Percentiles rank a stretch among this genome's conserved stretches.
Conservation (phyloP, 2,329 filamentous ascomycete genomes). For the Hortaea werneckii region DNA sequence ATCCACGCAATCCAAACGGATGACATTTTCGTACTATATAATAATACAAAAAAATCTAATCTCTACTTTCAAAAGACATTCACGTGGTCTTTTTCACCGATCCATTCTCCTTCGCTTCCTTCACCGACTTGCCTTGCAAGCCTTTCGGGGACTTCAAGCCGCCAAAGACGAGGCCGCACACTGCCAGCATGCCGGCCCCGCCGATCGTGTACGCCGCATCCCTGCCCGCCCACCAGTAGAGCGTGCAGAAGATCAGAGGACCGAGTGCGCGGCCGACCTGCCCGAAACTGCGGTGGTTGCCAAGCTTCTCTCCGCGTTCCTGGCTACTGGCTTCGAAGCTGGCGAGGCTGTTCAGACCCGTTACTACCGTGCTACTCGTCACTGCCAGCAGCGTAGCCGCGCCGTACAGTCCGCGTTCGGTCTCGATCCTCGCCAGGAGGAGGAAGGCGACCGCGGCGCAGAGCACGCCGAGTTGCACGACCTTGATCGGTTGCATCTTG, state of each 20-base stretch:
- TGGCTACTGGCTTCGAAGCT: conserved; percentile 75
- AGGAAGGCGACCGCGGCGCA: conserved; percentile 72
- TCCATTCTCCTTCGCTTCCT: not conserved
- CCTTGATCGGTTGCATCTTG: conserved; percentile 67
- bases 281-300: conserved; percentile 68
- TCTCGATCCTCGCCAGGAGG: conserved; percentile 60
- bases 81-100: not conserved
- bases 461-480: conserved; percentile 68
- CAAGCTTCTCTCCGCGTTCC: conserved; percentile 79
- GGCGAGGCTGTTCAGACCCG: conserved; percentile 79
- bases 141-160: conserved; percentile 54
- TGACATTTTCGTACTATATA: too few relatives aligned
- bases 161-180: conserved; percentile 60
- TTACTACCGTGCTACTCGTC: conserved; percentile 90
- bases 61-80: not conserved
- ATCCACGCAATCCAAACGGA: too few relatives aligned
- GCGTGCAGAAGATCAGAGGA: conserved; percentile 79
- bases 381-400: conserved; percentile 78
- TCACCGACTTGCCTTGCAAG: not conserved
- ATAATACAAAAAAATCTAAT: too few relatives aligned
- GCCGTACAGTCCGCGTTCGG: conserved; percentile 61
- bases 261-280: conserved; percentile 82
- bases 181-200: conserved; percentile 66
- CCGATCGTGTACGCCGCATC: conserved; percentile 77
- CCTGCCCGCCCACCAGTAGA: conserved; percentile 97